Percentiles rank a stretch among this genome's conserved stretches.
These are phyloP conservation scores for Annulohypoxylon nitens DNA, from an alignment of 495 filamentous ascomycete genomes.

Conservation along the genomic window DNA sequence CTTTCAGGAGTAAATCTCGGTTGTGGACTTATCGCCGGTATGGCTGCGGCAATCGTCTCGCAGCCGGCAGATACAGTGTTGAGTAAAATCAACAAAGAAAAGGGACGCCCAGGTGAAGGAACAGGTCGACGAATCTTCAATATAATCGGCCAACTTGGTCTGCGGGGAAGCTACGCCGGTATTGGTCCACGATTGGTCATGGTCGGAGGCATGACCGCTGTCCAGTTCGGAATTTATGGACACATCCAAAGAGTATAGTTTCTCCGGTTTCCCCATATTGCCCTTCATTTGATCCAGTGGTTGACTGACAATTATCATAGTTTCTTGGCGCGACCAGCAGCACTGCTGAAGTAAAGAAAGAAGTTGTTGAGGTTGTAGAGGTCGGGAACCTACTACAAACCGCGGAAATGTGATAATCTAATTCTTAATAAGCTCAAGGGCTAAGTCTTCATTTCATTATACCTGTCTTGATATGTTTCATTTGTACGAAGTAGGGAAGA, in stretches of 20 bases:
- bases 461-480: conserved; percentile 13
- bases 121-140: conserved; percentile 80
- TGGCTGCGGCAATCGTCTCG: conserved; percentile 86
- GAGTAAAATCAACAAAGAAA: conserved; percentile 92
- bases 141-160: conserved; percentile 82
- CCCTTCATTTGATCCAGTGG: background rate
- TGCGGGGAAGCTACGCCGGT: conserved; percentile 80
- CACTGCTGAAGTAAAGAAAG: conserved; percentile 31
- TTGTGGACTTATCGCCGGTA: conserved; percentile 85
- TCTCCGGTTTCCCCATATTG: background rate
- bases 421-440: conserved; percentile 7
- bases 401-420: conserved; percentile 30
- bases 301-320: conserved; percentile 34
- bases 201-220: conserved; percentile 79
- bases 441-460: conserved; percentile 9
- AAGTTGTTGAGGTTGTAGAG: conserved; percentile 25
- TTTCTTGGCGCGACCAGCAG: conserved; percentile 47
- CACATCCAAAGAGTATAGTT: conserved; percentile 69
- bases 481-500: conserved; percentile 1
- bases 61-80: conserved; percentile 93
- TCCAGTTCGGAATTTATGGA: conserved; percentile 89
- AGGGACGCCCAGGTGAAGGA: conserved; percentile 81
- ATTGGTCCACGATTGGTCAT: conserved; percentile 82
- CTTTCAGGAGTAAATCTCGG: conserved; percentile 85
- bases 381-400: conserved; percentile 25